Evolutionary conservation across 192 early-diverging fungal species (phyloP), one percentile per base, ranked within the genome.

Genomic region (Backusella luteola): DNA sequence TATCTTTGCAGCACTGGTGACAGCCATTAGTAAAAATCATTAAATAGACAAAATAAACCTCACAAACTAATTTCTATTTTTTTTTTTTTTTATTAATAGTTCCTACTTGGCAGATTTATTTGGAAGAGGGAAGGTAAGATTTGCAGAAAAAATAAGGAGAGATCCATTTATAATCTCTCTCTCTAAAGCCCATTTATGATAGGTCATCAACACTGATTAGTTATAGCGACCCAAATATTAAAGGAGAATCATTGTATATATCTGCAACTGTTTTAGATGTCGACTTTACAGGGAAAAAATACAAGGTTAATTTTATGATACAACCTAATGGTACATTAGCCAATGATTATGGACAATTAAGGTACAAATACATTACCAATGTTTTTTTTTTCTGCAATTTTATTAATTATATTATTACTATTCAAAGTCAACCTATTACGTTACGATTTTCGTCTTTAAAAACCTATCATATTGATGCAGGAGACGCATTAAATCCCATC

Each of bases 281-380:
- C n/a, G 79, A 84, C 39, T 86, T 86, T 70, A 76, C 82, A 15
- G 83, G 79, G 26, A 86, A 86, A 77, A 81, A 74, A 69, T 86
- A 83, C 67, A 73, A 79, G 6, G 71, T 86, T 0, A 83, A 86
- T 68, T 84, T 86, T 39, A 69, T 84, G 32, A 77, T 86, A 23
- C 80, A 82, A 29, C 85, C 85, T 9, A 82, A 84, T 71, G 83
- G 83, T 23, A 81, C 81, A 2, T 39, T 86, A 21, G 75, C 81
- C 6, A 79, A 83, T 39, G 81, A 79, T 19, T 79, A 81, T 59
- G 83, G 83, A 0, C 77, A 84, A 29, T 46, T 86, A 76, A 71
- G 32, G 79, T 80, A 80, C 2, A 67, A 21, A 9, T 19, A 23
- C 0, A 38, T 14, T 21, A 7, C n/a, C 41, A 49, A 49, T 21